Percentiles rank a stretch among this genome's conserved stretches.
Conservation (phyloP, 306 rosid species). For the Dryas alaskensis region DNA sequence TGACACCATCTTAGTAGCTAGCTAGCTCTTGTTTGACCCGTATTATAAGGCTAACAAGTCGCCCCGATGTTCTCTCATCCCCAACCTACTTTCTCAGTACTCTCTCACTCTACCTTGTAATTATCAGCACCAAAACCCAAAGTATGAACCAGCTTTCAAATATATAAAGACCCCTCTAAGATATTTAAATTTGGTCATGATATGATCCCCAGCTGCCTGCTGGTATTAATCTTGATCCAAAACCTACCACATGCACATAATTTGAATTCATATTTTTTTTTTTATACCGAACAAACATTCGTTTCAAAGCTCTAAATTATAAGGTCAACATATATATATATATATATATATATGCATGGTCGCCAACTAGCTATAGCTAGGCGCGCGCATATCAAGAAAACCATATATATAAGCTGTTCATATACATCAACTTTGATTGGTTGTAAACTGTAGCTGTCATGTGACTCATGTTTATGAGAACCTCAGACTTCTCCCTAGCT, state of each 20-base stretch:
- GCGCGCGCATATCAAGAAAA: not conserved
- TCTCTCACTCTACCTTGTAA: not conserved
- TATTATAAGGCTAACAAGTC: slow-evolving; percentile 61
- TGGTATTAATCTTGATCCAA: not conserved
- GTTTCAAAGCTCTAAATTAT: slow-evolving; percentile 16
- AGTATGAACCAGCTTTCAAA: not conserved
- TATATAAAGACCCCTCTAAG: no score
- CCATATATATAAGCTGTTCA: not conserved
- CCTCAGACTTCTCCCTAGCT: not conserved
- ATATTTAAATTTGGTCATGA: no score
- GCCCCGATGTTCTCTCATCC: slow-evolving; percentile 64
- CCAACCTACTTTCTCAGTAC: slow-evolving; percentile 43
- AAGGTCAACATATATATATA: slow-evolving; percentile 9
- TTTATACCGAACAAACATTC: slow-evolving; percentile 39
- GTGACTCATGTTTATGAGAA: not conserved
- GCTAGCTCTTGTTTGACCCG: slow-evolving; percentile 84
- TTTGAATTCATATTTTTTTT: not conserved
- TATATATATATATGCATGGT: not conserved
- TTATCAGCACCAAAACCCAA: slow-evolving; percentile 33
- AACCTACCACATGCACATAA: slow-evolving; percentile 7
- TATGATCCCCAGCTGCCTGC: not conserved
- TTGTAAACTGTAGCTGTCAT: slow-evolving; percentile 10
- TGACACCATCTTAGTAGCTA: slow-evolving; percentile 37
- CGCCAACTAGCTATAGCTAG: not conserved
- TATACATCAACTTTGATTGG: slow-evolving; percentile 22